Evolutionary conservation across 208 protist species (phyloP), one percentile per base, ranked within the genome.

Genomic region (Naegleria lovaniensis): DNA sequence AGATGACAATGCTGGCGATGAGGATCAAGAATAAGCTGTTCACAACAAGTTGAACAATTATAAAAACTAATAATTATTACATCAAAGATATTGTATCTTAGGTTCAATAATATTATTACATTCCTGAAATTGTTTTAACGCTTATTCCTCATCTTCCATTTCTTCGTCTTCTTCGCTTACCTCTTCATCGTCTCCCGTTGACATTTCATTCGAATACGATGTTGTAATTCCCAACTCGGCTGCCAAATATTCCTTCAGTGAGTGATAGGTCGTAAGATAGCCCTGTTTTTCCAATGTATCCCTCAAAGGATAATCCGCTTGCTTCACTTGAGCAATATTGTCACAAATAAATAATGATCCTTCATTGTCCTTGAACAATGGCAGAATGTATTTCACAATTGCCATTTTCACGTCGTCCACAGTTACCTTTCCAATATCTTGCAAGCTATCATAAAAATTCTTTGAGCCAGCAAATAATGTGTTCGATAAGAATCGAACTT

Each of bases 1-100:
- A 1, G 85, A 89, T 40, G 85, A 89, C 1, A 59, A 89, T 89
- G 36, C 36, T 33, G 87, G 9, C 58, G 87, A 90, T 29, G 87
- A 90, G 16, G 87, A 90, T 22, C 55, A 67, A 67, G 55, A 15
- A 19, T 15, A 67, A 67, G 55, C 11, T 67, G 6, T 29, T 29
- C 55, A 67, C 11, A 67, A 67, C 55, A 67, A 67, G 55, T 29
- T 67, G 2, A 67, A 3, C 19, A 67, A 67, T n/a, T n/a, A n/a
- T 2, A 67, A 4, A 29, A 67, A 67, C 11, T 48, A 48, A 9
- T 48, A 48, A 48, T 48, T 48, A 48, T 48, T 48, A 48, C n/a
- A n/a, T n/a, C n/a, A n/a, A n/a, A n/a, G n/a, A n/a, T 58, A 58
- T 58, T 58, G 15, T 19, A 19, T 15, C 51, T 58, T 58, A 58